A percentile compares a stretch with the other conserved stretches of the same genome.
phyloP scores from a whole-genome alignment of 345 rosid species.

The Eutrema yunnanense region DNA sequence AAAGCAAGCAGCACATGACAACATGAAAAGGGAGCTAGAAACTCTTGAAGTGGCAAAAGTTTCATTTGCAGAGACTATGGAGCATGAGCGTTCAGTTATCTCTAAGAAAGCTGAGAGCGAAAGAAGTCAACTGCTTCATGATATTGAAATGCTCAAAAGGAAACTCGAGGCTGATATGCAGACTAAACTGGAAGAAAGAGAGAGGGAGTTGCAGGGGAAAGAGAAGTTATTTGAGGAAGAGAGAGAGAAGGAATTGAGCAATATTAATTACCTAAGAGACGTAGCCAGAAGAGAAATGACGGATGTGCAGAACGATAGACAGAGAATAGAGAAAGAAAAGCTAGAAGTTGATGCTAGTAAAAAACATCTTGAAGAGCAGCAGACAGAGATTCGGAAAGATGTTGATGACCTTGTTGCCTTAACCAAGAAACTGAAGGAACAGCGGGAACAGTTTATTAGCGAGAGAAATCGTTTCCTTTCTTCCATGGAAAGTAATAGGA shows the following conservation, averaged over 20 bases:
- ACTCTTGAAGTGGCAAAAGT: constrained; percentile 62
- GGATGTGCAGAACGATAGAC: constrained; percentile 66
- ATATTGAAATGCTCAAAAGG: constrained; percentile 59
- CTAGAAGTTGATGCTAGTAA: constrained; percentile 56
- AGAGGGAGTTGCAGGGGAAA: constrained; percentile 48
- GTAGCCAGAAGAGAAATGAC: constrained; percentile 84
- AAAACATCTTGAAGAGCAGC: constrained; percentile 73
- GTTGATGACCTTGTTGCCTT: constrained; percentile 77
- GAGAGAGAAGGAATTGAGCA: constrained; percentile 65
- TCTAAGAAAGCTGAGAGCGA: constrained; percentile 67
- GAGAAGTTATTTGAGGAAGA: constrained; percentile 72
- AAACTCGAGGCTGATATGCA: constrained; percentile 71
- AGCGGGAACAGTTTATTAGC: constrained; percentile 65
- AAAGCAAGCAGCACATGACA: constrained; percentile 45
- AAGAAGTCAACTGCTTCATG: constrained; percentile 64
- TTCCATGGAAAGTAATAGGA: constrained; percentile 63
- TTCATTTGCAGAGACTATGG: constrained; percentile 64
- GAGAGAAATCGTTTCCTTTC: constrained; percentile 79
- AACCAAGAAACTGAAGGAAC: constrained; percentile 69
- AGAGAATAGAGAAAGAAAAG: constrained; percentile 56
- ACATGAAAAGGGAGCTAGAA: constrained; percentile 57
- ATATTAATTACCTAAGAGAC: constrained; percentile 69
- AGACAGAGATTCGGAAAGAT: constrained; percentile 73
- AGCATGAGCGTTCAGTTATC: constrained; percentile 53
- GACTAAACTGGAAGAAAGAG: constrained; percentile 55